These are phyloP conservation scores for Lasiodiplodia sp. DNA, from an alignment of 2,329 filamentous ascomycete genomes.

Conservation along the genomic window DNA sequence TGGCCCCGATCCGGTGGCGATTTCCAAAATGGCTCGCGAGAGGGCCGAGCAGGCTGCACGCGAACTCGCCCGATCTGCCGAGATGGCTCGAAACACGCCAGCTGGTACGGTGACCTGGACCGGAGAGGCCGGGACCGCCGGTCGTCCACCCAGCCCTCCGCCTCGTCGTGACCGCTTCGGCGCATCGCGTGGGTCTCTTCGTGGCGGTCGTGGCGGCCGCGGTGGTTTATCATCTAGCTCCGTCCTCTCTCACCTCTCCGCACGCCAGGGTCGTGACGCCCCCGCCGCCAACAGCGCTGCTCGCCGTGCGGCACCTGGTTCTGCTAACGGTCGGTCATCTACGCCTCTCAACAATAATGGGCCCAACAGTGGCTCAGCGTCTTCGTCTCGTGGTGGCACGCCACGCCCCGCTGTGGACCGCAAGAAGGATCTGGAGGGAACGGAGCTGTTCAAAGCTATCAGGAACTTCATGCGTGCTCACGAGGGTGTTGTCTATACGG, in stretches of 20 bases:
- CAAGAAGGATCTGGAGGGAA: constrained; percentile 44
- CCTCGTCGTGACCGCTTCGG: constrained; percentile 56
- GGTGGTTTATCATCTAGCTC: constrained; percentile 47
- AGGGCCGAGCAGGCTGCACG: constrained; percentile 80
- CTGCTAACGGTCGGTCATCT: constrained; percentile 21
- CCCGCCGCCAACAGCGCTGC: neutral
- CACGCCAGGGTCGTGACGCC: constrained; percentile 46
- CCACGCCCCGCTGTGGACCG: constrained; percentile 34
- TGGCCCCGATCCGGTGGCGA: constrained; percentile 76
- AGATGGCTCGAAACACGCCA: constrained; percentile 75
- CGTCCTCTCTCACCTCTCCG: constrained; percentile 53
- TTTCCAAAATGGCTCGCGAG: constrained; percentile 81
- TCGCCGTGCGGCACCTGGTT: constrained; percentile 25
- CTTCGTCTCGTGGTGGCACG: constrained; percentile 39
- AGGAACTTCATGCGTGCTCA: constrained; percentile 79
- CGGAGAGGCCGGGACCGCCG: constrained; percentile 79
- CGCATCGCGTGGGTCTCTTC: constrained; percentile 41
- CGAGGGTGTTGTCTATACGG: constrained; percentile 79
- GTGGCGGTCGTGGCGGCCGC: constrained; percentile 46
- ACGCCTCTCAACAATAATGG: constrained; percentile 16
- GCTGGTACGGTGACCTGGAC: constrained; percentile 95
- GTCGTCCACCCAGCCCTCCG: constrained; percentile 63
- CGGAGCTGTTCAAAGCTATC: constrained; percentile 64
- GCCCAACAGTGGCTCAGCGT: constrained; percentile 37
- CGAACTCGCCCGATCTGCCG: constrained; percentile 75